Base-by-base conservation (phyloP, 2,329 filamentous ascomycete species). In the Septoria linicola region DNA sequence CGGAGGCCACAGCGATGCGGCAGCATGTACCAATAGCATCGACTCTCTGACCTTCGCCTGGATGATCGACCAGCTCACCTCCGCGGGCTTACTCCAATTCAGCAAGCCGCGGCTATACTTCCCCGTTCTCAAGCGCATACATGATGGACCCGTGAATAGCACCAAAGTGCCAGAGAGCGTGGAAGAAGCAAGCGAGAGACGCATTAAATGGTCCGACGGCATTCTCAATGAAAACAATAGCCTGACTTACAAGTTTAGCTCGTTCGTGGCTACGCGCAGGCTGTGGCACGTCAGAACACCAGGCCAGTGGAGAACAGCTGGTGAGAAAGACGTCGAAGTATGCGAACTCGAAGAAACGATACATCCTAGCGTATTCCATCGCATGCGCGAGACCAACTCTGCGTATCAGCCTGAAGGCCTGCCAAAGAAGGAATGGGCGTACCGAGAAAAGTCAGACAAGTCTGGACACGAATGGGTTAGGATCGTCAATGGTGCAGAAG, bases 1-100 rank as follows among this genome's bases (percentile, higher is more conserved):
- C 1, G 77, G 77, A 3, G 77, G 76, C n/a, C 73, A 54, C 30
- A 48, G 75, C 1, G 58, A 61, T 19, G 49, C 59, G 4, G 55
- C 56, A 8, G 55, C 48, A 6, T 53, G 51, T 8, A 56, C 51
- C 1, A 57, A 59, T 34, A 53, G 61, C 7, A 54, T 67, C 16
- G 62, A 67, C 11, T 64, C 69, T 19, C 63, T 71, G 16, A 66
- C 67, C 0, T 60, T 71, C 13, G 68, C 68, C 11, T 72, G 69
- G 69, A 72, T 72, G 69, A 66, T 71, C 44, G 62, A 64, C 34
- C 62, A 64, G 35, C 47, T 64, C 23, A 53, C 53, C 1, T 23
- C 35, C 17, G 41, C 41, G 21, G 40, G 27, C 6, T 30, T 58
- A 10, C 46, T 58, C 8, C 53, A 58, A 16, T 54, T 58, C 47